Percentiles rank a stretch among this genome's conserved stretches.
Conservation (phyloP, 129 eudicot species). For the Gnaphalium uliginosum region DNA sequence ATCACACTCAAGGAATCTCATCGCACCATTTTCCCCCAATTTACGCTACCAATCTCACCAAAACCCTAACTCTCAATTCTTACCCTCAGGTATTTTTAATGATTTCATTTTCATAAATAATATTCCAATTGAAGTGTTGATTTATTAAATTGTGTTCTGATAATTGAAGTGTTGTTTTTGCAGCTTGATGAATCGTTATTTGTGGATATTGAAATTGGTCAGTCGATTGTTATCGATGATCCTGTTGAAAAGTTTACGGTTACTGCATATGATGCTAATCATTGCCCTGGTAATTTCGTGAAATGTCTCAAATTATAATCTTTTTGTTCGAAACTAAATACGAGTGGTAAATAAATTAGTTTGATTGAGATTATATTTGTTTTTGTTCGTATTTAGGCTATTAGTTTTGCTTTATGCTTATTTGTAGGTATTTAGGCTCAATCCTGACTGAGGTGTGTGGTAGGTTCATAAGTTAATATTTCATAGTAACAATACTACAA, state of each 20-base stretch:
- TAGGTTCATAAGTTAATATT: too few relatives aligned
- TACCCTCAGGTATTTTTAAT: constrained; percentile 51
- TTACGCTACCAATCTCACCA: constrained; percentile 69
- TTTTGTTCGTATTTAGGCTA: too few relatives aligned
- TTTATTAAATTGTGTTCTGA: neutral
- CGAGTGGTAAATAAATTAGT: too few relatives aligned
- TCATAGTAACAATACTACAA: too few relatives aligned
- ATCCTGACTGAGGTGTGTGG: neutral
- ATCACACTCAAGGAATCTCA: constrained; percentile 77
- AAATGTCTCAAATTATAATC: too few relatives aligned
- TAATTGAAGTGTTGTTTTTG: constrained; percentile 19
- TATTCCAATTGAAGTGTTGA: neutral
- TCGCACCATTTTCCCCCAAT: constrained; percentile 56
- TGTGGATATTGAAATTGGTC: constrained; percentile 73
- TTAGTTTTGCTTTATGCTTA: too few relatives aligned
- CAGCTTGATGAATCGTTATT: constrained; percentile 65
- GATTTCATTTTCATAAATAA: neutral
- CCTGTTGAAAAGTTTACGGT: constrained; percentile 53
- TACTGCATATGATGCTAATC: constrained; percentile 84
- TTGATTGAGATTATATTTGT: too few relatives aligned
- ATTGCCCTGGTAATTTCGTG: constrained; percentile 63
- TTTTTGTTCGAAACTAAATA: too few relatives aligned
- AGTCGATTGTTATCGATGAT: constrained; percentile 49
- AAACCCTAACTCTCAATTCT: constrained; percentile 48
- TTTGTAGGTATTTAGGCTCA: neutral